These are phyloP conservation scores for Melampsora abietis-canadensis DNA, from an alignment of 1,284 basidiomycete species.

Conservation along the genomic window DNA sequence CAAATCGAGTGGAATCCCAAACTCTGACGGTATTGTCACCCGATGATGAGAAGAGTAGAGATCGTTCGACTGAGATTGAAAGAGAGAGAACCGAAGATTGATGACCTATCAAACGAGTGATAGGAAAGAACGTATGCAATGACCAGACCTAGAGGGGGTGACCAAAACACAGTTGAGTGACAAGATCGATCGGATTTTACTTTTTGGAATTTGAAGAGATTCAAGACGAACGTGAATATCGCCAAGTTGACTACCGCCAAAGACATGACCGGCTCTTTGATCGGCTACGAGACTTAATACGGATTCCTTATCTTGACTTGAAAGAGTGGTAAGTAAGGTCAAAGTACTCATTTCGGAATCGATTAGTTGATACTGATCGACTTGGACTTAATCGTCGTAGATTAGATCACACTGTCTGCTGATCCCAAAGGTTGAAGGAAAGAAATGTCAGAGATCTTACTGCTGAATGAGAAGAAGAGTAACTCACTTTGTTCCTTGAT, in stretches of 20 bases:
- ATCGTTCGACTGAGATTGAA: slow-evolving; percentile 29
- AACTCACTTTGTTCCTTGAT: too few species aligned
- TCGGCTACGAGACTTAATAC: slow-evolving; percentile 37
- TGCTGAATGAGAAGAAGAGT: too few species aligned
- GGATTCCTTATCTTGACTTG: slow-evolving; percentile 43
- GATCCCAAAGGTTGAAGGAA: too few species aligned
- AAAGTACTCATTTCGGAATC: slow-evolving; percentile 7
- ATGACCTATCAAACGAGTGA: slow-evolving; percentile 37
- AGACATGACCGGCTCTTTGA: slow-evolving; percentile 21
- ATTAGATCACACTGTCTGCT: too few species aligned
- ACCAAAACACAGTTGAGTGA: background rate
- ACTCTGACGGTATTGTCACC: slow-evolving; percentile 41
- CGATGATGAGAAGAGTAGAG: slow-evolving; percentile 36
- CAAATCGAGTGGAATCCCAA: slow-evolving; percentile 40
- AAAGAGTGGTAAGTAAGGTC: slow-evolving; percentile 35
- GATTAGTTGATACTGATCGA: too few species aligned
- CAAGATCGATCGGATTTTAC: background rate
- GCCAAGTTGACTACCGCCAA: slow-evolving; percentile 42
- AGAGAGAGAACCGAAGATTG: slow-evolving; percentile 40
- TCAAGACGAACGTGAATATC: slow-evolving; percentile 30
- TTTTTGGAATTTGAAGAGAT: background rate
- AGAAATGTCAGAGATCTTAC: too few species aligned
- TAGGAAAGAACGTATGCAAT: slow-evolving; percentile 37
- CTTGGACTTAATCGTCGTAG: too few species aligned
- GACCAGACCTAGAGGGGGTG: slow-evolving; percentile 35